A percentile compares a stretch with the other conserved stretches of the same genome.
Conservation (phyloP, 2,329 filamentous ascomycete genomes). For the Xylariaceae sp. region DNA sequence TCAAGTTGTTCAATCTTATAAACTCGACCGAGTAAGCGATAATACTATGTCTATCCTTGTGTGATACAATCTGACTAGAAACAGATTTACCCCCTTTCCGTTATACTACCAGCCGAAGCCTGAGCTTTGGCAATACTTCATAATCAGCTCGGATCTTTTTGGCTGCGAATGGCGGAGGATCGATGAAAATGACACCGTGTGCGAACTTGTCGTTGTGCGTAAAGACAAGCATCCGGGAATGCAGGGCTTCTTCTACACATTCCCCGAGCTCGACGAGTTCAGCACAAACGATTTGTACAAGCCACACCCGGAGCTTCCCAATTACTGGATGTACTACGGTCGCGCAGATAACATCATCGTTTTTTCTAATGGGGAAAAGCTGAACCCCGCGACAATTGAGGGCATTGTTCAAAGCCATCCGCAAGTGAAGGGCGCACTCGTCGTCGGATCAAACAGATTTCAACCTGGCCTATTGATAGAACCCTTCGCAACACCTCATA, state of each 20-base stretch:
- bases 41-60: too few relatives aligned
- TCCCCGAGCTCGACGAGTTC: slow-evolving; percentile 28
- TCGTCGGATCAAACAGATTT: slow-evolving; percentile 42
- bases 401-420: slow-evolving; percentile 39
- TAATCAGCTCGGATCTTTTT: slow-evolving; percentile 44
- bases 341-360: slow-evolving; percentile 42
- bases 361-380: slow-evolving; percentile 49
- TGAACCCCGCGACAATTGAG: slow-evolving; percentile 49
- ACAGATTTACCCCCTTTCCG: not conserved
- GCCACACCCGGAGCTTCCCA: slow-evolving; percentile 37
- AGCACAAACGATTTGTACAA: slow-evolving; percentile 32
- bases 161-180: slow-evolving; percentile 44
- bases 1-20: not conserved
- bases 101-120: not conserved
- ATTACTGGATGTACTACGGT: slow-evolving; percentile 43
- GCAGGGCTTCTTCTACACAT: slow-evolving; percentile 35
- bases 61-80: too few relatives aligned
- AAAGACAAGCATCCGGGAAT: slow-evolving; percentile 30
- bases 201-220: slow-evolving; percentile 45
- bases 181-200: slow-evolving; percentile 38
- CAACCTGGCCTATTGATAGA: slow-evolving; percentile 38
- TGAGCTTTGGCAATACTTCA: slow-evolving; percentile 39
- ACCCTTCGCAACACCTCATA: slow-evolving; percentile 5
- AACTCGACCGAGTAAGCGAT: not conserved
- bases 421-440: slow-evolving; percentile 38